These are phyloP conservation scores for Ustilaginoidea virens DNA, from an alignment of 2,329 filamentous ascomycete species.

Conservation along the genomic window DNA sequence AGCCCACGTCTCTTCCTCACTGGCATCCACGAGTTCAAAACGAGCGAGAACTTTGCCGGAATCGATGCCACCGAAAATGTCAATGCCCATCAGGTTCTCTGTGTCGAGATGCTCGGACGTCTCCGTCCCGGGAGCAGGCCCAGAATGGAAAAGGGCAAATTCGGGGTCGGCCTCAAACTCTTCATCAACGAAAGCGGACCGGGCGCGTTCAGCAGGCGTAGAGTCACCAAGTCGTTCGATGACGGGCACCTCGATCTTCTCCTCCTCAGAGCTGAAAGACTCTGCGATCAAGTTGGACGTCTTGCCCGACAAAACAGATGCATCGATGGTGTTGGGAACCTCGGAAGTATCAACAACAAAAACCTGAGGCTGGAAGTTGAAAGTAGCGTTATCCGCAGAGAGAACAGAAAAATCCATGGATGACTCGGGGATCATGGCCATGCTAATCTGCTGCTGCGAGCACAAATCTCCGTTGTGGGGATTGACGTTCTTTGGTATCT, in stretches of 20 bases:
- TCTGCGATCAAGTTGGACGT: conserved; percentile 36
- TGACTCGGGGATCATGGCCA: conserved; percentile 74
- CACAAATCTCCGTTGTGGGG: conserved; percentile 39
- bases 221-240: conserved; percentile 31
- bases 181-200: conserved; percentile 24
- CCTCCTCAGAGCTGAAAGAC: conserved; percentile 27
- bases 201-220: conserved; percentile 13
- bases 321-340: conserved; percentile 43
- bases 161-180: conserved; percentile 48
- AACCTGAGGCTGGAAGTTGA: conserved; percentile 52
- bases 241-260: conserved; percentile 41
- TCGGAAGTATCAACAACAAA: conserved; percentile 63
- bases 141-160: conserved; percentile 44
- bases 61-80: conserved; percentile 38
- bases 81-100: conserved; percentile 22
- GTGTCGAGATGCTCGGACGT: conserved; percentile 24
- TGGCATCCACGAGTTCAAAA: conserved; percentile 48
- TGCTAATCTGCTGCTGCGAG: conserved; percentile 54
- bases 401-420: conserved; percentile 60
- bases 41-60: conserved; percentile 48
- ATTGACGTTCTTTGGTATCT: conserved; percentile 51
- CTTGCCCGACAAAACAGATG: conserved; percentile 57
- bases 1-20: conserved; percentile 30
- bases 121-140: conserved; percentile 12
- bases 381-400: conserved; percentile 37